phyloP scores from a whole-genome alignment of 2,329 filamentous ascomycete species.

The Annulohypoxylon truncatum region DNA sequence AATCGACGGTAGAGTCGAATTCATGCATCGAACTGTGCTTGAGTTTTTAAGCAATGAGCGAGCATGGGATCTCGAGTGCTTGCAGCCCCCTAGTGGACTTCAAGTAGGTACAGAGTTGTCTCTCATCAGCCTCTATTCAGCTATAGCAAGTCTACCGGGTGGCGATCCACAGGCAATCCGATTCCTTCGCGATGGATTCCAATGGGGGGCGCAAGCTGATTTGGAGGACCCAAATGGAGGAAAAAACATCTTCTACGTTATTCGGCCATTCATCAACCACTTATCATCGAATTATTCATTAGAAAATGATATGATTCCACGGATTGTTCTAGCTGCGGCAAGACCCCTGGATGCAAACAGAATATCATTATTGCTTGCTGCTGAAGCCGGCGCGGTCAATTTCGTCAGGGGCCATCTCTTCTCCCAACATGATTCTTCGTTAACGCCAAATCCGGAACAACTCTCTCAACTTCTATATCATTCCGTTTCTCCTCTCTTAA shows the following conservation, averaged over 20 bases:
- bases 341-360: background rate
- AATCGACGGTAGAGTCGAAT: background rate
- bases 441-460: background rate
- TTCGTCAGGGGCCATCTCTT: background rate
- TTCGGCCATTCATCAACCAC: background rate
- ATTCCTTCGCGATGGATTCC: background rate
- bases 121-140: background rate
- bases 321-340: background rate
- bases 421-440: background rate
- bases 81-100: background rate
- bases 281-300: background rate
- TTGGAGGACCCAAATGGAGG: background rate
- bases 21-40: background rate
- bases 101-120: background rate
- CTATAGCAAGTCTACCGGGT: background rate
- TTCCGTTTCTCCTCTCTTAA: background rate
- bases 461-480: background rate
- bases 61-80: background rate
- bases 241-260: background rate
- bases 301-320: background rate
- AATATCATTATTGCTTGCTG: background rate
- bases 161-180: background rate
- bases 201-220: background rate
- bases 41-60: background rate
- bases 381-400: background rate